These are phyloP conservation scores for Emmonsiellopsis sp. DNA, from an alignment of 2,329 filamentous ascomycete genomes.

Conservation along the genomic window DNA sequence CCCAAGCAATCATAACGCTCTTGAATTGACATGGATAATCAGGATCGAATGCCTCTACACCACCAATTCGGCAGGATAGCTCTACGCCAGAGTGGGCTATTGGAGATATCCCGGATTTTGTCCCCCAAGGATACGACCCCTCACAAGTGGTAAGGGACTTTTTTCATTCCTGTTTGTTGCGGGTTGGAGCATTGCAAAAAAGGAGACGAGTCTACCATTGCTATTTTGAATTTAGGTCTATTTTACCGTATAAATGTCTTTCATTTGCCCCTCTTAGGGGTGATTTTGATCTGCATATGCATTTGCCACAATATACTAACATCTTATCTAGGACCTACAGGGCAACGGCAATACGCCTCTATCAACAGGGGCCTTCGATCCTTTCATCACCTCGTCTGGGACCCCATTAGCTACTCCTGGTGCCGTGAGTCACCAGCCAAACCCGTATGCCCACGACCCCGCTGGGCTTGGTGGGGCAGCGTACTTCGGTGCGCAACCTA, in stretches of 20 bases:
- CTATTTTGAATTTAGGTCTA: not conserved
- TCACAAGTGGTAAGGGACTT: conserved; percentile 32
- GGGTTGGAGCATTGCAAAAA: too few species aligned
- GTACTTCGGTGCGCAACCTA: conserved; percentile 55
- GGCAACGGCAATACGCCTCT: conserved; percentile 43
- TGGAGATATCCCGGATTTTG: conserved; percentile 39
- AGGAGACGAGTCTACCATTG: conserved; percentile 10
- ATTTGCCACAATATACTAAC: not conserved
- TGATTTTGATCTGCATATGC: not conserved
- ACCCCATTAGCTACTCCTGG: conserved; percentile 44
- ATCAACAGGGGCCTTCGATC: conserved; percentile 50
- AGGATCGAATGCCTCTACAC: conserved; percentile 35
- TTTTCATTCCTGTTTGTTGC: not conserved
- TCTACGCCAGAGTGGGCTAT: conserved; percentile 37
- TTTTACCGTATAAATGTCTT: not conserved
- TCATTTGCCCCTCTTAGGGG: not conserved
- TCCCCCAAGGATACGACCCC: conserved; percentile 43
- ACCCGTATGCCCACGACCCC: conserved; percentile 71
- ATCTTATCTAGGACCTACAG: conserved; percentile 23
- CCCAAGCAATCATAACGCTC: conserved; percentile 2
- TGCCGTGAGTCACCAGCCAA: conserved; percentile 40
- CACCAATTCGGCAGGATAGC: conserved; percentile 30
- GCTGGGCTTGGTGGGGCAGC: conserved; percentile 49
- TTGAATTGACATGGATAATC: conserved; percentile 10
- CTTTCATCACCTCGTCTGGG: conserved; percentile 50